Percentiles rank a stretch among this genome's conserved stretches.
These are phyloP conservation scores for Viola pubescens DNA, from an alignment of 441 rosid genomes.

Conservation along the genomic window DNA sequence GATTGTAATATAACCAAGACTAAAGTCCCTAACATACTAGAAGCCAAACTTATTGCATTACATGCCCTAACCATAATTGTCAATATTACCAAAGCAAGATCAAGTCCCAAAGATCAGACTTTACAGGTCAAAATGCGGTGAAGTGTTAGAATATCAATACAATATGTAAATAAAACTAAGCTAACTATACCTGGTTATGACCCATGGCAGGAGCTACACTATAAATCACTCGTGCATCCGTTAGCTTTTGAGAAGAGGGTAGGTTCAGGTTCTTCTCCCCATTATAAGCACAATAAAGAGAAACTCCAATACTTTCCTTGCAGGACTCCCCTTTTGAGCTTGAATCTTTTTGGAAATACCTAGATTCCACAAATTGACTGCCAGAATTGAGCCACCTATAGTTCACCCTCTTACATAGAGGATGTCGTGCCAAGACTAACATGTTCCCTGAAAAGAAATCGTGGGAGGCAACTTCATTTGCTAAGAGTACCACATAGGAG, in stretches of 20 bases:
- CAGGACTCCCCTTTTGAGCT: constrained; percentile 13
- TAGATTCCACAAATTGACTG: constrained; percentile 1
- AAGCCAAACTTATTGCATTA: too few relatives aligned
- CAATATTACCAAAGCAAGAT: too few relatives aligned
- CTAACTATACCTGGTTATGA: constrained; percentile 61
- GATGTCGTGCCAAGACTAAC: constrained; percentile 15
- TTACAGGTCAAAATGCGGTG: background rate
- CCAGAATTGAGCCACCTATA: background rate
- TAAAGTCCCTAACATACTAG: too few relatives aligned
- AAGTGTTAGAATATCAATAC: background rate
- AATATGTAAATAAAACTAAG: background rate
- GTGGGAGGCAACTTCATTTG: background rate
- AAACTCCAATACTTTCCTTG: constrained; percentile 16
- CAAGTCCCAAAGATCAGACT: background rate
- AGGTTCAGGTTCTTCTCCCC: constrained; percentile 25
- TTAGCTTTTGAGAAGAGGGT: constrained; percentile 29
- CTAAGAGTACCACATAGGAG: background rate
- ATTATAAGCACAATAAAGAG: constrained; percentile 35
- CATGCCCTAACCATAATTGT: too few relatives aligned
- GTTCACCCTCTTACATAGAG: constrained; percentile 18
- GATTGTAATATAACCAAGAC: too few relatives aligned
- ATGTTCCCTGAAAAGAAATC: constrained; percentile 17
- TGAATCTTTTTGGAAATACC: constrained; percentile 15
- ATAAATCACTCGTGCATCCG: constrained; percentile 56
- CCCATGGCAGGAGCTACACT: constrained; percentile 81